Percentiles rank a stretch among this genome's conserved stretches.
Evolutionary conservation across 169 alveolate genomes (phyloP).

Genomic region (Plasmodium yoelii): DNA sequence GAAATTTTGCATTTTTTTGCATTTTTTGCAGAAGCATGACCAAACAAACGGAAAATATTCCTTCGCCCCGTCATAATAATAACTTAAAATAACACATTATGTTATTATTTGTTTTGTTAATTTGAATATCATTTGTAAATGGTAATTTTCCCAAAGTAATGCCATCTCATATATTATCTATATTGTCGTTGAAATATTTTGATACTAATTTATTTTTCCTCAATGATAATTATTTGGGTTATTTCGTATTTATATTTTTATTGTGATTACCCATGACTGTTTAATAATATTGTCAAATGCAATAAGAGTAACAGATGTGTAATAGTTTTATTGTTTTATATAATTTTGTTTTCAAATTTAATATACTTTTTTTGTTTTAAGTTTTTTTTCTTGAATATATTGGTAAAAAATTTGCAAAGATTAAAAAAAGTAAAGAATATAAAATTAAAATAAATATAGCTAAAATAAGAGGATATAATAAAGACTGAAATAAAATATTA

Average conservation of each 20-base stretch:
- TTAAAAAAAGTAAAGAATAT: conserved; percentile 16
- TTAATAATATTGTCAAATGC: background rate
- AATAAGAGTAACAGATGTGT: background rate
- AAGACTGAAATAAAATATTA: conserved; percentile 42
- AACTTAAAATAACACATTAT: no score
- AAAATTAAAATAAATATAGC: conserved; percentile 7
- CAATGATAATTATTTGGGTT: background rate
- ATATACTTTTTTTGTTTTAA: background rate
- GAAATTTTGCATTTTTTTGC: no score
- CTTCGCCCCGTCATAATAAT: no score
- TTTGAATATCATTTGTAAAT: no score
- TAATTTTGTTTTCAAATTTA: background rate
- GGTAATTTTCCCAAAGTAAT: no score
- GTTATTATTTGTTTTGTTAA: no score
- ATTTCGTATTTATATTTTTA: background rate
- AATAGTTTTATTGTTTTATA: no score
- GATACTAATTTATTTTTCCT: no score
- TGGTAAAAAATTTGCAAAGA: conserved; percentile 24
- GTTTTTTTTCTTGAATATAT: background rate
- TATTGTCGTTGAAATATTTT: no score
- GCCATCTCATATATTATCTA: no score
- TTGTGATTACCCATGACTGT: background rate
- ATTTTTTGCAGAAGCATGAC: no score
- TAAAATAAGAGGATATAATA: conserved; percentile 43
- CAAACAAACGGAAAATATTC: no score